phyloP scores from a whole-genome alignment of 1,139 yeast species.

The Saccharomyces hybrid region DNA sequence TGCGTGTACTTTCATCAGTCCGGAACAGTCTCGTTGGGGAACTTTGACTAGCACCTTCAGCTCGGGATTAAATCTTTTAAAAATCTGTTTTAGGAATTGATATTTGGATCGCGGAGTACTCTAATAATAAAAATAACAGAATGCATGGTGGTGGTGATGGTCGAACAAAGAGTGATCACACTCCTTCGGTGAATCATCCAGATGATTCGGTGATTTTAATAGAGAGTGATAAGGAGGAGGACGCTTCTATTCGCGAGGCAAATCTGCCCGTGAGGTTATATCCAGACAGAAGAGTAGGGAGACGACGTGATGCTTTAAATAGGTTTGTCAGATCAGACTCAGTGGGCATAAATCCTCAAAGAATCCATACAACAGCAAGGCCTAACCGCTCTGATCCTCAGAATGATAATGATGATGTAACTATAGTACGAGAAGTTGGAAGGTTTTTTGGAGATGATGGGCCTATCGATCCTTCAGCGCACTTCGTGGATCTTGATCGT shows the following conservation, averaged over 20 bases:
- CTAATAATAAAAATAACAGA: background rate
- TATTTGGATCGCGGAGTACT: background rate
- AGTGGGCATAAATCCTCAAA: background rate
- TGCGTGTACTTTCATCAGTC: too few species aligned
- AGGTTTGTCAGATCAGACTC: constrained; percentile 15
- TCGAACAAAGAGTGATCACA: background rate
- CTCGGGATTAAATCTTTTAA: background rate
- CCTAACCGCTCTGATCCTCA: background rate
- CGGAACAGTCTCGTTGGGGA: background rate
- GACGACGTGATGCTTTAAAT: constrained; percentile 18
- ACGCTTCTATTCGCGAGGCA: constrained; percentile 11
- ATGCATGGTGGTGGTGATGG: background rate
- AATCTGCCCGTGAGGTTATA: constrained; percentile 11
- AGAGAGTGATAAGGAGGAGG: constrained; percentile 28
- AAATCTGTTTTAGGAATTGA: background rate
- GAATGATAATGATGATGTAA: constrained; percentile 19
- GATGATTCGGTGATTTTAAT: constrained; percentile 17
- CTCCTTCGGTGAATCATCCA: background rate
- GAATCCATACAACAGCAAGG: constrained; percentile 2
- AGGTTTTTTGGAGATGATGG: constrained; percentile 11
- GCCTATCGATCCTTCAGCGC: constrained; percentile 17
- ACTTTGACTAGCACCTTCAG: background rate
- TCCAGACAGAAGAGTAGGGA: constrained; percentile 14
- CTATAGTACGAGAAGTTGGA: constrained; percentile 18
- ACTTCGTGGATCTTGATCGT: constrained; percentile 22